phyloP scores from a whole-genome alignment of 148 eudicot genomes.

The Dysphania ambrosioides region DNA sequence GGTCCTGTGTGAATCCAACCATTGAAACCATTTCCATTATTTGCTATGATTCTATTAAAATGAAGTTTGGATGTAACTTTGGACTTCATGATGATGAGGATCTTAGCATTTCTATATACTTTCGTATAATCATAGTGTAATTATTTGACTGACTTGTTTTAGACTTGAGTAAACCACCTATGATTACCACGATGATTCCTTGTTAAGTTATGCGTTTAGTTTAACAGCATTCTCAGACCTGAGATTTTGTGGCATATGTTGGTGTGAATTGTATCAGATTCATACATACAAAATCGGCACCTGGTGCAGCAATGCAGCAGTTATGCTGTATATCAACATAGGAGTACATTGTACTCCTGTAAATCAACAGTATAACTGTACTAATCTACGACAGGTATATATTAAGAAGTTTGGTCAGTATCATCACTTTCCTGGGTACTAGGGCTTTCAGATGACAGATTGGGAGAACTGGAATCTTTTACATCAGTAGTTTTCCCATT shows the following conservation, averaged over 20 bases:
- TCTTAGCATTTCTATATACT: no score
- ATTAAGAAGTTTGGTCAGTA: constrained; percentile 48
- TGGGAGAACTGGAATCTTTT: constrained; percentile 28
- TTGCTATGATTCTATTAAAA: no score
- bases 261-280: constrained; percentile 11
- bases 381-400: constrained; percentile 5
- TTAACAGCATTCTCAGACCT: no score
- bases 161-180: no score
- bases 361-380: not conserved
- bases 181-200: no score
- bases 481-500: constrained; percentile 23
- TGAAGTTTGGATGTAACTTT: no score
- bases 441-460: constrained; percentile 30
- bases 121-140: no score
- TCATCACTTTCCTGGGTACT: constrained; percentile 27
- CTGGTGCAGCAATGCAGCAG: not conserved
- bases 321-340: constrained; percentile 19
- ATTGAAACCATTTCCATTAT: no score
- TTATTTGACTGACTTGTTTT: no score
- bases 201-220: no score
- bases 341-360: constrained; percentile 2
- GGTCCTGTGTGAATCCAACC: no score
- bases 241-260: not conserved
- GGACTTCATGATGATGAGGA: no score
- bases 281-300: constrained; percentile 13